phyloP scores from a whole-genome alignment of 768 basidiomycete genomes.

The Pseudohyphozyma bogoriensis region DNA sequence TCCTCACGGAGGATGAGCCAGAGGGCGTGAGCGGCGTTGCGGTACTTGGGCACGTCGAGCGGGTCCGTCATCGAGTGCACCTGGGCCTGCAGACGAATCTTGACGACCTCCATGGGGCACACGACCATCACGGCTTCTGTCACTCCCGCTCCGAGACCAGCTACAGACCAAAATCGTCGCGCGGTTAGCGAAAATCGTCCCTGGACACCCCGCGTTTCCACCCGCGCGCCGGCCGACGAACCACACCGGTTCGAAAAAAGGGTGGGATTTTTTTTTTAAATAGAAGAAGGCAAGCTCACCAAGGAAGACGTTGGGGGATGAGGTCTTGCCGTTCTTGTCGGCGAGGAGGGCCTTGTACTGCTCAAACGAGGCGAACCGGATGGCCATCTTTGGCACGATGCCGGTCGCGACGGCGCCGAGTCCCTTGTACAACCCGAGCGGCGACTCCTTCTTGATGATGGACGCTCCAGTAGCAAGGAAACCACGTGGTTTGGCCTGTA shows the following conservation, averaged over 20 bases:
- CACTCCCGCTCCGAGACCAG: constrained; percentile 58
- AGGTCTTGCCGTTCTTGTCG: constrained; percentile 70
- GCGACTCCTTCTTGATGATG: constrained; percentile 83
- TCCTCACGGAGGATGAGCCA: constrained; percentile 91
- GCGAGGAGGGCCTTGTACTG: constrained; percentile 77
- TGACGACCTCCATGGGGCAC: constrained; percentile 98
- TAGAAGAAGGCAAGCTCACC: constrained; percentile 45
- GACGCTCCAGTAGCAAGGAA: constrained; percentile 82
- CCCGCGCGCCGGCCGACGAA: no score
- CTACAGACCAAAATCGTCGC: constrained; percentile 45
- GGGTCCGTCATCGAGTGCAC: constrained; percentile 95
- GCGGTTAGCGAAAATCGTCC: background rate
- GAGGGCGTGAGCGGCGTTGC: constrained; percentile 92
- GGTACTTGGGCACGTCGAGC: constrained; percentile 80
- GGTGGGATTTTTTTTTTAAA: background rate
- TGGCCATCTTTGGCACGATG: constrained; percentile 99
- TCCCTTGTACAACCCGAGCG: constrained; percentile 88
- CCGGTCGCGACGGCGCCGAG: constrained; percentile 92
- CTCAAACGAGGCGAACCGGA: constrained; percentile 96
- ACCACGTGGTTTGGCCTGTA: constrained; percentile 78
- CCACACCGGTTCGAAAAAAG: no score
- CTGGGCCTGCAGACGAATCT: constrained; percentile 95
- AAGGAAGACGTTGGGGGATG: constrained; percentile 69
- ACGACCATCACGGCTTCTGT: constrained; percentile 91
- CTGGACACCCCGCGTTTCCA: no score